Evolutionary conservation across 2,329 filamentous ascomycete species (phyloP), one percentile per base, ranked within the genome.

Genomic region (Drechmeria coniospora): DNA sequence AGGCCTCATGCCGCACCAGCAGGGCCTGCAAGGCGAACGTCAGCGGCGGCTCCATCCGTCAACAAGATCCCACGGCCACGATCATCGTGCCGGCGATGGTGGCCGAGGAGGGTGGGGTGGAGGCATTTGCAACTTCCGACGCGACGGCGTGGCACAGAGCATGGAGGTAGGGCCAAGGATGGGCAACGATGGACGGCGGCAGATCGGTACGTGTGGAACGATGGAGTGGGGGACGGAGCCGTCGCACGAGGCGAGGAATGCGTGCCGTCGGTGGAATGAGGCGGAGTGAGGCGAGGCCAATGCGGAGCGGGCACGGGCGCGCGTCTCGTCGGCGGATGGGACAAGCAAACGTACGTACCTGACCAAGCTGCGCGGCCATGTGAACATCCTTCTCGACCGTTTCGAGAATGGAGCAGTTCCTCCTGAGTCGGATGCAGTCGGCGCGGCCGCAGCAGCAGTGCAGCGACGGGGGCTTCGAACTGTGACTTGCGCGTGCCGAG

Each of bases 1-100:
- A 94, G 33, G 80, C 74, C 61, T 95, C 86, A 68, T 98, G 86
- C 44, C 87, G 79, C 38, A 79, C 74, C 23, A 98, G 72, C 31
- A 98, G 66, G 34, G 84, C 84, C 90, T 95, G 74, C 33, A 78
- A 54, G 29, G 68, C 60, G 55, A 72, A 79, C 29, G 74, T 92
- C 56, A 92, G 79, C 58, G 65, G 66, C 39, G 63, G 60, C 33
- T 46, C 36, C 34, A 42, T 40, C 23, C 32, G n/a, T n/a, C n/a
- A n/a, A n/a, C n/a, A n/a, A n/a, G n/a, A n/a, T n/a, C n/a, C n/a
- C n/a, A n/a, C n/a, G n/a, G n/a, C n/a, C n/a, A n/a, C n/a, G n/a
- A 25, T 21, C 18, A 21, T 15, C 17, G 16, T 21, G 14, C 11
- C n/a, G 23, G 17, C 11, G 15, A 21, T 19, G 28, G 14, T 23